Evolutionary conservation across 768 basidiomycete species (phyloP), one percentile per base, ranked within the genome.

Genomic region (Holtermannia corniformis): DNA sequence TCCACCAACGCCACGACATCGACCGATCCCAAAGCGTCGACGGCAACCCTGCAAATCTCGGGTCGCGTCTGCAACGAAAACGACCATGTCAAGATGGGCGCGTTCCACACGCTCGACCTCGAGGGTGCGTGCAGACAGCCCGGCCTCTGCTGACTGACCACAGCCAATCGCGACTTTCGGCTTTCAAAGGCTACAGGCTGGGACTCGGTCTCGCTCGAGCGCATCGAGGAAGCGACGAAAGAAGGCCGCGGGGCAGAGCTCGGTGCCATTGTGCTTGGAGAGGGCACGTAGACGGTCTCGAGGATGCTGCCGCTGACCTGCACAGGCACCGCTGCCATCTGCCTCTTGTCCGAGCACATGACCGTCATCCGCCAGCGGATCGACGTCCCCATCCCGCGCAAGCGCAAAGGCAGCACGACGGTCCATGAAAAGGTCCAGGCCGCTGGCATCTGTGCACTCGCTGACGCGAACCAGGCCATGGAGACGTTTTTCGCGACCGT

Each of bases 201-300:
- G 95, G 95, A 99, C 65, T 88, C 86, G 54, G 75, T 99, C 48
- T 85, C 91, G 1, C 70, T 85, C 13, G 78, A 81, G 24, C 78
- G 93, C 19, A 81, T 99, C 0, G 78, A 86, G 48, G 95, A 97
- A 57, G 81, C 90, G 20, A 91, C 88, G 50, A 76, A 87, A 37
- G 90, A 90, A n/a, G 95, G 93, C 22, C 77, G 85, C 60, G 93
- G 95, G 0, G 95, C 95, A 3, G 95, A 99, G 64, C 85, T 99
- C 3, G 95, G 87, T 13, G 95, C 95, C 0, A 79, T 99, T 21
- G 88, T 99, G 3, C 89, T 87, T 59, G 93, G 95, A 27, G 95
- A 99, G 77, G 95, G 80, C 80, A 47, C 53, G 71, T 54, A 3
- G 16, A 10, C 21, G n/a, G n/a, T 48, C 32, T 1, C 48, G 20